Conservation (phyloP, 140 eudicot species). For the Oenanthe javanica region DNA sequence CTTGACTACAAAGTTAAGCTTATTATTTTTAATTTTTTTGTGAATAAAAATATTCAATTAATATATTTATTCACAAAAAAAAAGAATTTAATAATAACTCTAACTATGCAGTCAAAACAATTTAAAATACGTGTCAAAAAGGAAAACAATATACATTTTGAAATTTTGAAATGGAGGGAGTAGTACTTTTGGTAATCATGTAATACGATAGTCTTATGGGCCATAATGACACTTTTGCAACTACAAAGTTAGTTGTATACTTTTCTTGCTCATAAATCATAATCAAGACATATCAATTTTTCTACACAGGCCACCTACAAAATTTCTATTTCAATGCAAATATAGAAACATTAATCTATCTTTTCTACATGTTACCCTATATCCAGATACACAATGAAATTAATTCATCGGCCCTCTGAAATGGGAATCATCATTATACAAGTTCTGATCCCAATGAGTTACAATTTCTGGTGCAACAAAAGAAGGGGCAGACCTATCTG, state of each 20-base stretch:
- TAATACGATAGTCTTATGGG: not conserved
- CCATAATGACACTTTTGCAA: not conserved
- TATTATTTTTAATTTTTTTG: no score
- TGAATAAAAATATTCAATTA: no score
- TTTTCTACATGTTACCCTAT: conserved; percentile 4
- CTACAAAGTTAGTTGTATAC: not conserved
- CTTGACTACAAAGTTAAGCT: no score
- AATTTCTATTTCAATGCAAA: not conserved
- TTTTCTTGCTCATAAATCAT: not conserved
- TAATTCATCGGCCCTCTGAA: conserved; percentile 6
- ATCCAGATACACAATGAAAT: not conserved
- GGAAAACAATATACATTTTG: no score
- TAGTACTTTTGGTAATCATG: not conserved
- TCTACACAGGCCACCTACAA: not conserved
- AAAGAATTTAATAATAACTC: no score
- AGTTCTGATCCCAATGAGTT: conserved; percentile 5
- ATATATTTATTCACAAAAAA: no score
- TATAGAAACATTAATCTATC: not conserved
- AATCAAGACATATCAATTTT: not conserved
- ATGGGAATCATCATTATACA: conserved; percentile 3
- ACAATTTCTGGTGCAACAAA: not conserved
- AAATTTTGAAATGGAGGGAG: no score
- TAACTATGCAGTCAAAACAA: no score
- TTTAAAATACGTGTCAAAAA: no score
- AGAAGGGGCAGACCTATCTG: conserved; percentile 13